Evolutionary conservation across 805 yeast species (phyloP).

Genomic region (Candida krabiensis): DNA sequence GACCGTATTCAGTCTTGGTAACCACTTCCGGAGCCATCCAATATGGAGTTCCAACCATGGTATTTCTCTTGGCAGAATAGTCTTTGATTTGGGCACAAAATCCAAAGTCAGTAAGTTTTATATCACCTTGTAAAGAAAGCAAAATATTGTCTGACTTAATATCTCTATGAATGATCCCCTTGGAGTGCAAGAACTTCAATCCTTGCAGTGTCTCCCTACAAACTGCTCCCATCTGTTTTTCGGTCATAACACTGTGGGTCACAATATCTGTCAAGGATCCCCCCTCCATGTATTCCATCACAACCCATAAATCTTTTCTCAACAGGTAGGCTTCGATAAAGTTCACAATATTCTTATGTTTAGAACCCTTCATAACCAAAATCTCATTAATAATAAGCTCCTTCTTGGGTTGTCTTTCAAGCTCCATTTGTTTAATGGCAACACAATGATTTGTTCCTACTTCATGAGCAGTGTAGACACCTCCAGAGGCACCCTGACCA

Average conservation of each 20-base stretch:
- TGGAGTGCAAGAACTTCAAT: constrained; percentile 80
- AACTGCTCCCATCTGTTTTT: constrained; percentile 93
- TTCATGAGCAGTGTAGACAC: constrained; percentile 87
- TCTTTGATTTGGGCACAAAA: constrained; percentile 81
- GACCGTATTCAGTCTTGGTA: constrained; percentile 75
- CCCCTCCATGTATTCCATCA: constrained; percentile 99
- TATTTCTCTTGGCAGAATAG: constrained; percentile 69
- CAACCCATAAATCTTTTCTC: constrained; percentile 87
- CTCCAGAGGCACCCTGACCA: constrained; percentile 99
- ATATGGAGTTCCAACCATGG: constrained; percentile 87
- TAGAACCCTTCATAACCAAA: constrained; percentile 89
- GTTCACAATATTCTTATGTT: constrained; percentile 90
- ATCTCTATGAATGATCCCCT: constrained; percentile 94
- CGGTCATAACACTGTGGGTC: constrained; percentile 83
- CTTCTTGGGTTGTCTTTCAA: constrained; percentile 93
- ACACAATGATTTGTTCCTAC: constrained; percentile 57
- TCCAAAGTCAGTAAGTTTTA: constrained; percentile 83
- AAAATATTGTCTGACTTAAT: constrained; percentile 93
- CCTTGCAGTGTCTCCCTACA: constrained; percentile 90
- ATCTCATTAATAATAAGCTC: constrained; percentile 94
- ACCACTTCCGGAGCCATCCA: constrained; percentile 94
- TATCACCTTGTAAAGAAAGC: constrained; percentile 79
- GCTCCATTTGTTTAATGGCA: constrained; percentile 95
- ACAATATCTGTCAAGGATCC: constrained; percentile 96
- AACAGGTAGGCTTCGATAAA: constrained; percentile 82